Conservation (phyloP, 108 stramenopile genomes). For the Cyclotella baltica region DNA sequence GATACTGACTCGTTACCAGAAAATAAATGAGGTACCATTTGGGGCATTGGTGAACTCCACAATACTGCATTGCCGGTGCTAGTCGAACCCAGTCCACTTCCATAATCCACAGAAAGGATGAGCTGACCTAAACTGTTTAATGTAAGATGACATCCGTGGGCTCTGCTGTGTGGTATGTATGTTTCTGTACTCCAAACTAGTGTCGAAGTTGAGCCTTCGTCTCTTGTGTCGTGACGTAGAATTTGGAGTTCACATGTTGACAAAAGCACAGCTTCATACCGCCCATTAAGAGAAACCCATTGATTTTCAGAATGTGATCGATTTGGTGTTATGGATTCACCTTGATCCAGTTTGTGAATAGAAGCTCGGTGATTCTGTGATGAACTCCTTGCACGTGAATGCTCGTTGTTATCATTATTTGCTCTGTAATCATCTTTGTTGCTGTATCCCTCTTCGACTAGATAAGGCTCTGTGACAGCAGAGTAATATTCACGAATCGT, state of each 20-base stretch:
- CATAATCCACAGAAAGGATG: slow-evolving; percentile 49
- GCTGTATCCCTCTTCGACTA: slow-evolving; percentile 71
- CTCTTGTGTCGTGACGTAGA: slow-evolving; percentile 22
- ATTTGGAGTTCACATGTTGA: slow-evolving; percentile 70
- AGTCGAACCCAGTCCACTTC: slow-evolving; percentile 56
- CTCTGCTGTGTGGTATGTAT: slow-evolving; percentile 47
- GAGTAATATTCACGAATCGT: slow-evolving; percentile 45
- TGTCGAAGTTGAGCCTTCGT: slow-evolving; percentile 3
- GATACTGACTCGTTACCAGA: slow-evolving; percentile 21
- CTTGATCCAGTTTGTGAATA: slow-evolving; percentile 45
- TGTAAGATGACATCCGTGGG: slow-evolving; percentile 57
- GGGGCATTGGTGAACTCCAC: slow-evolving; percentile 65
- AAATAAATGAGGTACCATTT: slow-evolving; percentile 48
- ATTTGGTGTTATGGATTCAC: slow-evolving; percentile 35
- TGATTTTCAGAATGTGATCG: slow-evolving; percentile 26
- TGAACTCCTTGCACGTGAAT: slow-evolving; percentile 3
- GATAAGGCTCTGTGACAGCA: slow-evolving; percentile 68
- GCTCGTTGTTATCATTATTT: slow-evolving; percentile 15
- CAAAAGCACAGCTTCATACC: slow-evolving; percentile 66
- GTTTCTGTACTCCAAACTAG: slow-evolving; percentile 62
- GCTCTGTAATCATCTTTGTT: slow-evolving; percentile 13
- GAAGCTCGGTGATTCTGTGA: slow-evolving; percentile 42
- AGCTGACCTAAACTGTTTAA: slow-evolving; percentile 43
- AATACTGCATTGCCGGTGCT: slow-evolving; percentile 48
- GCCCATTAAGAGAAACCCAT: slow-evolving; percentile 66